Evolutionary conservation across 1,284 basidiomycete species (phyloP).

Genomic region (Moesziomyces sp.): DNA sequence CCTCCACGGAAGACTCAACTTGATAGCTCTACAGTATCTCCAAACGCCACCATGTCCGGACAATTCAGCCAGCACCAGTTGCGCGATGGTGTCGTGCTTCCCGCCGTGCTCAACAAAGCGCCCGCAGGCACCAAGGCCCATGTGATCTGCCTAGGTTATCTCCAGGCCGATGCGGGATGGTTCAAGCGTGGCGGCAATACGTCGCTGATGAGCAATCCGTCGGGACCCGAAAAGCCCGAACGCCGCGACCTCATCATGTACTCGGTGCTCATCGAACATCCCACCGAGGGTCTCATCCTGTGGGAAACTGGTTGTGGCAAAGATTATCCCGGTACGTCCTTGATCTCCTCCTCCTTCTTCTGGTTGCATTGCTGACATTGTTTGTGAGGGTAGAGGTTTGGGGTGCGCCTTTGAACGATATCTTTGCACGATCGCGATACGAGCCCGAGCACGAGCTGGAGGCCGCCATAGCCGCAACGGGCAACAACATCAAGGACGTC

Average conservation of each 20-base stretch:
- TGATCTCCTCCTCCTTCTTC: background rate
- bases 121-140: slow-evolving; percentile 61
- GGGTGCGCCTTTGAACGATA: slow-evolving; percentile 46
- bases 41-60: slow-evolving; percentile 11
- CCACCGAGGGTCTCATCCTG: slow-evolving; percentile 61
- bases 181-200: slow-evolving; percentile 61
- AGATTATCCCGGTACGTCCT: slow-evolving; percentile 38
- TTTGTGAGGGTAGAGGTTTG: slow-evolving; percentile 23
- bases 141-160: slow-evolving; percentile 61
- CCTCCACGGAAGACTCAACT: too few species aligned
- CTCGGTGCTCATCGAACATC: slow-evolving; percentile 62
- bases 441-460: slow-evolving; percentile 61
- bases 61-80: slow-evolving; percentile 45
- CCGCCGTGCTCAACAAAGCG: slow-evolving; percentile 50
- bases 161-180: slow-evolving; percentile 62
- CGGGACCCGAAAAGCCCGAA: slow-evolving; percentile 38
- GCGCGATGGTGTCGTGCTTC: slow-evolving; percentile 50
- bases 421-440: slow-evolving; percentile 48
- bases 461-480: slow-evolving; percentile 56
- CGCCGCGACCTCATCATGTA: slow-evolving; percentile 57
- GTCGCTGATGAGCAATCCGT: slow-evolving; percentile 43
- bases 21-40: background rate
- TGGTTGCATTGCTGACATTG: background rate
- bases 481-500: slow-evolving; percentile 58
- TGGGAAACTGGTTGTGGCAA: slow-evolving; percentile 64